Evolutionary conservation across 1,139 yeast species (phyloP).

Genomic region (Candida pseudocylindracea): DNA sequence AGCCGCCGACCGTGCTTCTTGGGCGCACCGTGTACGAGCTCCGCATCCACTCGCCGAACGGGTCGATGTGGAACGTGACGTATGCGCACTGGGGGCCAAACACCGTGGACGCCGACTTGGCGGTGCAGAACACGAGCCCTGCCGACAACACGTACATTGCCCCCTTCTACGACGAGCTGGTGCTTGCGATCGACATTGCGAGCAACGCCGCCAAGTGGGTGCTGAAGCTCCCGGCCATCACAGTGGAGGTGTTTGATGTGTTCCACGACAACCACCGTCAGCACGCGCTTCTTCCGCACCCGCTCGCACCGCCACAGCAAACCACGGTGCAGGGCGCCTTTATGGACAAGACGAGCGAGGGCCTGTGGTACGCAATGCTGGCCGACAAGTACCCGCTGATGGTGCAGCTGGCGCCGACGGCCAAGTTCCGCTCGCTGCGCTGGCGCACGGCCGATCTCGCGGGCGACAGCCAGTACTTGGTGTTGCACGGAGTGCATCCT

Average conservation of each 20-base stretch:
- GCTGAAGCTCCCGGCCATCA: slow-evolving; percentile 38
- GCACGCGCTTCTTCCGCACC: slow-evolving; percentile 37
- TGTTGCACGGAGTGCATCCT: slow-evolving; percentile 7
- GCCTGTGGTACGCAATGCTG: slow-evolving; percentile 72
- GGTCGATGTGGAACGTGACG: slow-evolving; percentile 66
- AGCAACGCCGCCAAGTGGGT: slow-evolving; percentile 67
- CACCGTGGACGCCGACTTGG: slow-evolving; percentile 55
- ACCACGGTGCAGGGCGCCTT: slow-evolving; percentile 24
- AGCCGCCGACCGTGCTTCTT: slow-evolving; percentile 13
- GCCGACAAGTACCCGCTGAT: slow-evolving; percentile 56
- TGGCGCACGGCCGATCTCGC: slow-evolving; percentile 4
- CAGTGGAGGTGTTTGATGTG: slow-evolving; percentile 56
- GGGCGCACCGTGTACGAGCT: slow-evolving; percentile 28
- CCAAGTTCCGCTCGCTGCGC: slow-evolving; percentile 25
- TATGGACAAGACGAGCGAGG: slow-evolving; percentile 38
- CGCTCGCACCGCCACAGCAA: slow-evolving; percentile 21
- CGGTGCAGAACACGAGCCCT: slow-evolving; percentile 23
- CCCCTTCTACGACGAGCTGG: slow-evolving; percentile 60
- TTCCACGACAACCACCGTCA: slow-evolving; percentile 13
- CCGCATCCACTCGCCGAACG: slow-evolving; percentile 22
- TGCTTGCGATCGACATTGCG: slow-evolving; percentile 41
- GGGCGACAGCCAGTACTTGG: slow-evolving; percentile 2
- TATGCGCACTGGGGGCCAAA: slow-evolving; percentile 90
- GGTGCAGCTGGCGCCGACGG: slow-evolving; percentile 57
- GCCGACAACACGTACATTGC: slow-evolving; percentile 59